Base-by-base conservation (phyloP, 495 filamentous ascomycete species). In the Astrothelium subdiscretum region DNA sequence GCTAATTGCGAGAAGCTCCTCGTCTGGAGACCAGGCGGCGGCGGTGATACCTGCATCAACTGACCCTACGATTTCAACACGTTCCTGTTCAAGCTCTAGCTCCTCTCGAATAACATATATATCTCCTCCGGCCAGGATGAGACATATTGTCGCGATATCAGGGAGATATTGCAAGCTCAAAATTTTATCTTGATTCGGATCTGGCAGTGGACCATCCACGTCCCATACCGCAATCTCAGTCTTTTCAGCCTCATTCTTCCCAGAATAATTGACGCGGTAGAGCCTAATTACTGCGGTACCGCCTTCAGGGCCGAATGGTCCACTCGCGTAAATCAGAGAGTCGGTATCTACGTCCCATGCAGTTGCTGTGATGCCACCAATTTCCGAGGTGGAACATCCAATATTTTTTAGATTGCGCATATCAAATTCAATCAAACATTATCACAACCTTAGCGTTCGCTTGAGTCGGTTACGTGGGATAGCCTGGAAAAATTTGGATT, bases 11-110 rank as follows among this genome's bases (percentile, higher is more conserved):
- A 98, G 74, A 35, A 97, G 78, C 71, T 96, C 92, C 68, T 95
- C 92, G 69, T 97, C 92, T 22, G 94, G 92, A 15, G 94, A 95
- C 94, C 94, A 98, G 63, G 84, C 83, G 43, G 91, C 92, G 15
- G 89, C 89, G 11, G 85, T 85, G 69, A 98, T 95, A 40, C 91
- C 94, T 51, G 87, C 89, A 74, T 95, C 89, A 27, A 97, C 85
- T 32, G 91, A 95, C 64, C 95, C 94, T 66, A 96, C 80, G 64
- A 97, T 97, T 72, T 96, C 94, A 64, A 97, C 89, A 67, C 89
- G 86, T 38, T 87, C 85, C 71, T 87, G 81, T 58, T 78, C 81
- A 24, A 76, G 75, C n/a, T 83, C 72, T 43, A 88, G 85, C 58
- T 89, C 83, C 70, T 95, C 91, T 59, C 84, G 80, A 42, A 97